These are phyloP conservation scores for Kockovaella imperatae DNA, from an alignment of 768 basidiomycete genomes.

Conservation along the genomic window DNA sequence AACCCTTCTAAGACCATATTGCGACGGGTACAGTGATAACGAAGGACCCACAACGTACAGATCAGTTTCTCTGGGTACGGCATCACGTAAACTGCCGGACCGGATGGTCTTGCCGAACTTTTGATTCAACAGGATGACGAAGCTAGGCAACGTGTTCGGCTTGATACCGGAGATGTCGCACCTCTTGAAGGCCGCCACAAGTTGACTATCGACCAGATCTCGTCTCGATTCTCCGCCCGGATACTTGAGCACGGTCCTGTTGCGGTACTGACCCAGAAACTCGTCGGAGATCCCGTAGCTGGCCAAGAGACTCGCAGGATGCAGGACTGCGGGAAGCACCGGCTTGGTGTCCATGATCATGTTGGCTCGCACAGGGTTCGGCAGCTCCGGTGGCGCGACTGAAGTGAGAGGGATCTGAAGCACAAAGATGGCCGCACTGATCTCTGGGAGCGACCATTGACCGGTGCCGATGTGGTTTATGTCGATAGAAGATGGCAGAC, in stretches of 20 bases:
- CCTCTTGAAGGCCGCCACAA: conserved; percentile 2
- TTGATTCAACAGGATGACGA: conserved; percentile 2
- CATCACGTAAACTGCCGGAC: background rate
- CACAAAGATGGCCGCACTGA: conserved; percentile 4
- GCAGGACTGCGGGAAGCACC: background rate
- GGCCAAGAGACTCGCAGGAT: conserved; percentile 1
- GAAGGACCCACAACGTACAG: conserved; percentile 12
- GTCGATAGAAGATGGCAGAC: background rate
- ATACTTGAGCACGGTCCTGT: background rate
- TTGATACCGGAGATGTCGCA: background rate
- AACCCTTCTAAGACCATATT: conserved; percentile 4
- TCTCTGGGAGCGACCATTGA: conserved; percentile 1
- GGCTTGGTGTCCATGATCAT: background rate
- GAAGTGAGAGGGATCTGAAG: conserved; percentile 7
- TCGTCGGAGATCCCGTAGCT: conserved; percentile 5
- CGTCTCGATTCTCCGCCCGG: background rate
- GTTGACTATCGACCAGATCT: background rate
- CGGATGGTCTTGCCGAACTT: conserved; percentile 2
- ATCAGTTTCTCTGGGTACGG: conserved; percentile 5
- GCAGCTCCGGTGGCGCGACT: conserved; percentile 2
- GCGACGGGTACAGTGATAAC: conserved; percentile 4
- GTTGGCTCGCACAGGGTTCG: conserved; percentile 10
- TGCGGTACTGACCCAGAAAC: conserved; percentile 2
- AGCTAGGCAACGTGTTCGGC: conserved; percentile 3
- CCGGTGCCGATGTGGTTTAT: conserved; percentile 1